A percentile compares a stretch with the other conserved stretches of the same genome.
phyloP scores from a whole-genome alignment of 805 yeast species.

The Saturnispora ahearnii region DNA sequence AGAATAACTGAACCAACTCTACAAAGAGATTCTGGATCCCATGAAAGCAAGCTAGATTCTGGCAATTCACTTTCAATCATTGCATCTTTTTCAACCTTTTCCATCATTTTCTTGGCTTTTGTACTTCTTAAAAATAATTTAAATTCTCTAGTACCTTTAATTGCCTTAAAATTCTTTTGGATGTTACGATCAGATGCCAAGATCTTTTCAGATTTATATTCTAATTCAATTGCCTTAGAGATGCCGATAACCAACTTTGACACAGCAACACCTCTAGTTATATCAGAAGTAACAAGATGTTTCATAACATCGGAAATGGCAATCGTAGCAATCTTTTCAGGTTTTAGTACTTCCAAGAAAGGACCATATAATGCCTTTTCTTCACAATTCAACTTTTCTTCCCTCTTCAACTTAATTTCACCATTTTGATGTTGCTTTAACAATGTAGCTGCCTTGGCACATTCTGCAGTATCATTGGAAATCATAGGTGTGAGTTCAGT shows the following conservation, averaged over 20 bases:
- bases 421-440: constrained; percentile 3
- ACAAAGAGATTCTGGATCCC: constrained; percentile 35
- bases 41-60: constrained; percentile 12
- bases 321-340: constrained; percentile 76
- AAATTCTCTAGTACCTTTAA: constrained; percentile 37
- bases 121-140: constrained; percentile 31
- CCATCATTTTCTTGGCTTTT: constrained; percentile 22
- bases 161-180: constrained; percentile 42
- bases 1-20: constrained; percentile 76
- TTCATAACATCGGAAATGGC: constrained; percentile 77
- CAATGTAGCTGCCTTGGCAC: constrained; percentile 36
- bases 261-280: constrained; percentile 72
- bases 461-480: constrained; percentile 51
- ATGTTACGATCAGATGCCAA: constrained; percentile 48
- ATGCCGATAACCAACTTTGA: constrained; percentile 74
- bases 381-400: constrained; percentile 12
- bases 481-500: constrained; percentile 62
- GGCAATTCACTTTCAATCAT: constrained; percentile 10
- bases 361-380: constrained; percentile 63
- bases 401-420: constrained; percentile 18
- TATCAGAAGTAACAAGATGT: constrained; percentile 65
- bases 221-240: constrained; percentile 78
- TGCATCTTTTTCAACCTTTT: constrained; percentile 19
- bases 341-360: constrained; percentile 57
- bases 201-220: constrained; percentile 63